Evolutionary conservation across 192 early-diverging fungal genomes (phyloP).

Genomic region (Gryganskiella cystojenkinii): DNA sequence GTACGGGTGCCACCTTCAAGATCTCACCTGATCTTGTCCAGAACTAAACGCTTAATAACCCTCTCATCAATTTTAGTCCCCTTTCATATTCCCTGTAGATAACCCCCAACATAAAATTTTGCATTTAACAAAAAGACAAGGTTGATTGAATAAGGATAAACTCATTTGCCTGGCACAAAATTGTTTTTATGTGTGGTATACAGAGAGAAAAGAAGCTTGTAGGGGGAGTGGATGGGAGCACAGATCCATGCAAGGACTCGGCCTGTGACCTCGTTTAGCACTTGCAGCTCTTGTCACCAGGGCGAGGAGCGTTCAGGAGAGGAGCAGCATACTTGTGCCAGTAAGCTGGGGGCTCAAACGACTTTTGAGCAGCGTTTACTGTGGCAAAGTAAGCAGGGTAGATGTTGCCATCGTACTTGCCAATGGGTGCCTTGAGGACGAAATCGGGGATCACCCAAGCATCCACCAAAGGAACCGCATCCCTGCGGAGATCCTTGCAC

Average conservation of each 20-base stretch:
- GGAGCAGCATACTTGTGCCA: slow-evolving; percentile 54
- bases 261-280: slow-evolving; percentile 9
- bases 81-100: background rate
- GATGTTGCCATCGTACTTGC: slow-evolving; percentile 67
- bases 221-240: background rate
- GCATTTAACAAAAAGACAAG: background rate
- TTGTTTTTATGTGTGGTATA: no score
- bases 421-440: slow-evolving; percentile 68
- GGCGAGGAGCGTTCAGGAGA: slow-evolving; percentile 47
- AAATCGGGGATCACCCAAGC: slow-evolving; percentile 67
- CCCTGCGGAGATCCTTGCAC: slow-evolving; percentile 57
- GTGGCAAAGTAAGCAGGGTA: slow-evolving; percentile 58
- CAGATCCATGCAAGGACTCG: background rate
- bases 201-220: background rate
- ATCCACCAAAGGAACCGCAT: slow-evolving; percentile 64
- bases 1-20: slow-evolving; percentile 72
- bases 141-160: no score
- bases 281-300: slow-evolving; percentile 32
- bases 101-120: background rate
- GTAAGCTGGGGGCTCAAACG: slow-evolving; percentile 44
- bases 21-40: slow-evolving; percentile 52
- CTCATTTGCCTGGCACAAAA: no score
- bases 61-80: background rate
- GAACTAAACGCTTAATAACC: slow-evolving; percentile 16
- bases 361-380: slow-evolving; percentile 47